Percentiles rank a stretch among this genome's conserved stretches.
Conservation (phyloP, 176 grass and related monocot species). For the Ampelocalamus luodianensis region DNA sequence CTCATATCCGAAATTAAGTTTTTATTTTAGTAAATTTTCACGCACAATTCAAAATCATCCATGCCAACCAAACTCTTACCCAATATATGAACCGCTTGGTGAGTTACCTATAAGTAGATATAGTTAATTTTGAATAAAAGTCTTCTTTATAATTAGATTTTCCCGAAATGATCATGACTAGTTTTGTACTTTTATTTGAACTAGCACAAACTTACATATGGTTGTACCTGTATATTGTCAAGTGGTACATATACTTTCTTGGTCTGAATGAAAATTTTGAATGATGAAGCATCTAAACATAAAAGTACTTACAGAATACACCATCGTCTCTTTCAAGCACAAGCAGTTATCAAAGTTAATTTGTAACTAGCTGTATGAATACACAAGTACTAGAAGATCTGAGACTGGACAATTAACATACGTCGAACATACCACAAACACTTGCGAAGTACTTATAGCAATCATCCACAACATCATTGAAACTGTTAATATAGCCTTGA, state of each 20-base stretch:
- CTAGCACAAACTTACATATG: background rate
- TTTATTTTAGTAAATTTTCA: too few species aligned
- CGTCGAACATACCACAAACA: constrained; percentile 51
- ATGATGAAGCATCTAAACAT: background rate
- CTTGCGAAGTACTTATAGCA: constrained; percentile 55
- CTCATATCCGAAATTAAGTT: background rate
- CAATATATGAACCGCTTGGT: background rate
- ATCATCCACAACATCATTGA: constrained; percentile 55
- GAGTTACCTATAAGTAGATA: background rate
- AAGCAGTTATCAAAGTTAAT: background rate
- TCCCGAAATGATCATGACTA: background rate
- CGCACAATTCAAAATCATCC: too few species aligned
- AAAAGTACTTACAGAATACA: background rate
- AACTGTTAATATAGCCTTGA: constrained; percentile 67
- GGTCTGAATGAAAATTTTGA: background rate
- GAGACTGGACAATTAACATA: background rate
- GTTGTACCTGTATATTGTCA: background rate
- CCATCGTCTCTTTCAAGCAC: background rate
- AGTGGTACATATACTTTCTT: background rate
- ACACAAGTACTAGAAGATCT: background rate
- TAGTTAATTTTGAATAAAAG: background rate
- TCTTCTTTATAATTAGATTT: background rate
- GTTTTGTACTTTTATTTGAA: background rate
- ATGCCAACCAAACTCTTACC: too few species aligned
- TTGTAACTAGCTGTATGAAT: background rate